Percentiles rank a stretch among this genome's conserved stretches.
These are phyloP conservation scores for Penicillium sp. DNA, from an alignment of 2,329 filamentous ascomycete species.

Conservation along the genomic window DNA sequence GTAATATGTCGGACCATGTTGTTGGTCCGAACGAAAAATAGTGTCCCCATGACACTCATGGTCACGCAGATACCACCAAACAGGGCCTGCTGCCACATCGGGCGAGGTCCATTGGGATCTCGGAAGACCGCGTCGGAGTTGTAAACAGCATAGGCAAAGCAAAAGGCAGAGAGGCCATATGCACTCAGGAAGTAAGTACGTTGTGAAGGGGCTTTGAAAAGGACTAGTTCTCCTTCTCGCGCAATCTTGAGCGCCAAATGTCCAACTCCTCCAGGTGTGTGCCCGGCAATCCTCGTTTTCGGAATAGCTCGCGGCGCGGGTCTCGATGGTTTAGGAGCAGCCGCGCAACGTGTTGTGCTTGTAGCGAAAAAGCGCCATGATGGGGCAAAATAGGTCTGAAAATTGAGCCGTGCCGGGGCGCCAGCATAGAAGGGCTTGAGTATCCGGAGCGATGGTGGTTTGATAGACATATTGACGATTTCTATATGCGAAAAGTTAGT, in stretches of 20 bases:
- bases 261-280: constrained; percentile 40
- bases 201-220: constrained; percentile 60
- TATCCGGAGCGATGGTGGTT: constrained; percentile 25
- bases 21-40: constrained; percentile 54
- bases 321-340: constrained; percentile 11
- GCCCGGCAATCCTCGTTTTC: constrained; percentile 27
- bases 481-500: constrained; percentile 13
- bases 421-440: constrained; percentile 25
- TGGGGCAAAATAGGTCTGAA: constrained; percentile 12
- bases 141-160: constrained; percentile 48
- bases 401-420: constrained; percentile 11
- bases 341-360: constrained; percentile 23
- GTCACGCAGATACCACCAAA: constrained; percentile 55
- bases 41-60: constrained; percentile 56
- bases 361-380: constrained; percentile 30
- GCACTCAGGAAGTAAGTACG: constrained; percentile 57
- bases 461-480: constrained; percentile 27
- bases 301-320: constrained; percentile 14
- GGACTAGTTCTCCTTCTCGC: constrained; percentile 49
- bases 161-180: constrained; percentile 52
- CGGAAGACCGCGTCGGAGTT: constrained; percentile 49
- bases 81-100: constrained; percentile 53
- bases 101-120: constrained; percentile 48
- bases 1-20: constrained; percentile 55
- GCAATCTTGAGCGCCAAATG: constrained; percentile 48